A percentile compares a stretch with the other conserved stretches of the same genome.
Conservation (phyloP, 176 grass and related monocot species). For the Raddia distichophylla region DNA sequence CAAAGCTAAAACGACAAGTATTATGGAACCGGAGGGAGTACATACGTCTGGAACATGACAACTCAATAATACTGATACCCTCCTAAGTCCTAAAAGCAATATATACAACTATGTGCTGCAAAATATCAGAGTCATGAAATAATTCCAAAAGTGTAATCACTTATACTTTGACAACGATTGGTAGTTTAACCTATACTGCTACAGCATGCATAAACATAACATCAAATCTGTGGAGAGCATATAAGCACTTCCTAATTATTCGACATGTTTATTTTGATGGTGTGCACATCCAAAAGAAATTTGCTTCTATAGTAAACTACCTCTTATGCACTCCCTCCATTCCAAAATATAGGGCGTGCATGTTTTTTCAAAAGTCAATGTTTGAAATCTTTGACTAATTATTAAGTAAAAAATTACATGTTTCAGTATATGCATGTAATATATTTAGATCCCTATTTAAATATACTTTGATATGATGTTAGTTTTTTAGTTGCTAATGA, state of each 20-base stretch:
- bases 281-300: not conserved
- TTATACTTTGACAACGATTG: not conserved
- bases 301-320: conserved; percentile 5
- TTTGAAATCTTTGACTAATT: no score
- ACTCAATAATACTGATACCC: not conserved
- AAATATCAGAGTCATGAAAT: conserved; percentile 7
- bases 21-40: no score
- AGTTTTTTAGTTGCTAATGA: no score
- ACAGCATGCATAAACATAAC: not conserved
- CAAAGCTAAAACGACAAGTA: no score
- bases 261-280: conserved; percentile 11
- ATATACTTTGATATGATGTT: no score
- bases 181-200: not conserved
- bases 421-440: no score
- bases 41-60: not conserved
- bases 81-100: conserved; percentile 21
- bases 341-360: no score
- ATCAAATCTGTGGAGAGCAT: not conserved
- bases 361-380: no score
- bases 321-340: not conserved
- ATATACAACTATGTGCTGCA: not conserved
- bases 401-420: no score
- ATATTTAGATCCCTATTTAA: no score
- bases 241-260: not conserved
- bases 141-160: not conserved